Evolutionary conservation across 768 basidiomycete species (phyloP).

Genomic region (Suillus hirtellus): DNA sequence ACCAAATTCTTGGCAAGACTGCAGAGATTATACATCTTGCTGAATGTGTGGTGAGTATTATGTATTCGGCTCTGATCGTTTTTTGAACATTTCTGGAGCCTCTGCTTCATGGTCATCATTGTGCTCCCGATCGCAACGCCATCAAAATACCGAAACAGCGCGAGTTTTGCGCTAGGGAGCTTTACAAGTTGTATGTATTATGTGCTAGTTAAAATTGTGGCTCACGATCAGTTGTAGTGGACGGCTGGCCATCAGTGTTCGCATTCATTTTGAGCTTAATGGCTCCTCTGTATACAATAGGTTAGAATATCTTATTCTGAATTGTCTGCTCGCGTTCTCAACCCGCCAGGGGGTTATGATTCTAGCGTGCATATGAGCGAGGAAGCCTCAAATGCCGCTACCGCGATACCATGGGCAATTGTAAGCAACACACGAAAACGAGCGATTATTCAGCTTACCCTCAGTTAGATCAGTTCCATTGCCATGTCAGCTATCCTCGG

Average conservation of each 20-base stretch:
- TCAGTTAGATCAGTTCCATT: conserved; percentile 41
- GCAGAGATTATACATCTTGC: conserved; percentile 47
- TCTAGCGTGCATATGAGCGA: conserved; percentile 68
- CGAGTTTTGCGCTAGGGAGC: conserved; percentile 37
- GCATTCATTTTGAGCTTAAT: conserved; percentile 45
- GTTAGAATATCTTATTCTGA: conserved; percentile 16
- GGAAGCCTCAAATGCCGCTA: conserved; percentile 67
- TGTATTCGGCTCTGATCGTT: neutral
- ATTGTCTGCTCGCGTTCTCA: conserved; percentile 19
- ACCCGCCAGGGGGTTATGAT: conserved; percentile 48
- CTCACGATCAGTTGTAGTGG: conserved; percentile 22
- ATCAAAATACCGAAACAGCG: conserved; percentile 36
- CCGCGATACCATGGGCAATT: conserved; percentile 66
- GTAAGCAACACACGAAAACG: conserved; percentile 27
- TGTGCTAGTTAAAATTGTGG: neutral
- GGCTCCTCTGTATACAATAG: conserved; percentile 38
- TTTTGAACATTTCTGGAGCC: neutral
- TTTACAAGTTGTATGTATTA: conserved; percentile 32
- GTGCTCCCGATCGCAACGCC: conserved; percentile 41
- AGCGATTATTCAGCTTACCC: conserved; percentile 37
- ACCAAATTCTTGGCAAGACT: conserved; percentile 61
- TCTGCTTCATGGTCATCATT: conserved; percentile 34
- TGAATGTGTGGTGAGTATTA: conserved; percentile 37
- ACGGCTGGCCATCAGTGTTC: conserved; percentile 44
- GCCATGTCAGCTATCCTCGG: conserved; percentile 58